These are phyloP conservation scores for Colletotrichum spaethianum DNA, from an alignment of 2,329 filamentous ascomycete species.

Conservation along the genomic window DNA sequence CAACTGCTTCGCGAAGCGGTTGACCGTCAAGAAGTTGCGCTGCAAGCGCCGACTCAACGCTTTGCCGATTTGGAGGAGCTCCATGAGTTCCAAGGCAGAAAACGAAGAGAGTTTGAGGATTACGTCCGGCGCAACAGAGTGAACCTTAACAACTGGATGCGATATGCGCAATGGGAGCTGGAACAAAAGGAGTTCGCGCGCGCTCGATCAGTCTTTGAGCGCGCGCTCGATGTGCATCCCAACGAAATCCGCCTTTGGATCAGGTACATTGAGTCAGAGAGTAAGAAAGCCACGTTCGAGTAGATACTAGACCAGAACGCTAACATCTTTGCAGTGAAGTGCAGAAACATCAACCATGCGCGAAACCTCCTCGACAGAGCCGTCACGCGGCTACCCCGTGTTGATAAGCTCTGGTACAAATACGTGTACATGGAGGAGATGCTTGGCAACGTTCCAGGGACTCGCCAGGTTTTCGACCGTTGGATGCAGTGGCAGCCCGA, in stretches of 20 bases:
- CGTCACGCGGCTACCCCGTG: constrained; percentile 89
- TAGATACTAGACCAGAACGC: background rate
- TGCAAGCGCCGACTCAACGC: constrained; percentile 93
- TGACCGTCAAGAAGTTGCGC: constrained; percentile 89
- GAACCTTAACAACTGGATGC: constrained; percentile 99
- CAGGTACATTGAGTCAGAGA: constrained; percentile 94
- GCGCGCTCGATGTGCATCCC: constrained; percentile 91
- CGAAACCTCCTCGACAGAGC: constrained; percentile 94
- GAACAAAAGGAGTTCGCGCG: constrained; percentile 98
- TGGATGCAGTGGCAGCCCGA: constrained; percentile 99
- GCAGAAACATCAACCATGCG: constrained; percentile 94
- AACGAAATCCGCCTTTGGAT: constrained; percentile 92
- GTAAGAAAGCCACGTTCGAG: constrained; percentile 72
- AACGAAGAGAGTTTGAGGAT: constrained; percentile 96
- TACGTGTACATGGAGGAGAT: constrained; percentile 99
- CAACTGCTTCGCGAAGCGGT: constrained; percentile 98
- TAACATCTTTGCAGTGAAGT: constrained; percentile 37
- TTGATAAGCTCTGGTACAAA: constrained; percentile 99
- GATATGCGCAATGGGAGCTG: constrained; percentile 96
- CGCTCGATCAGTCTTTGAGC: constrained; percentile 93
- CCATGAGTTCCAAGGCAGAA: constrained; percentile 96
- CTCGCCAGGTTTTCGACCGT: constrained; percentile 93
- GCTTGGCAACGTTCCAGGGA: constrained; percentile 92
- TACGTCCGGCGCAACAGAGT: constrained; percentile 95
- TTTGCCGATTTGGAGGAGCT: constrained; percentile 98